Evolutionary conservation across 106 monocot species (phyloP).

Genomic region (Dendrobium officinale): DNA sequence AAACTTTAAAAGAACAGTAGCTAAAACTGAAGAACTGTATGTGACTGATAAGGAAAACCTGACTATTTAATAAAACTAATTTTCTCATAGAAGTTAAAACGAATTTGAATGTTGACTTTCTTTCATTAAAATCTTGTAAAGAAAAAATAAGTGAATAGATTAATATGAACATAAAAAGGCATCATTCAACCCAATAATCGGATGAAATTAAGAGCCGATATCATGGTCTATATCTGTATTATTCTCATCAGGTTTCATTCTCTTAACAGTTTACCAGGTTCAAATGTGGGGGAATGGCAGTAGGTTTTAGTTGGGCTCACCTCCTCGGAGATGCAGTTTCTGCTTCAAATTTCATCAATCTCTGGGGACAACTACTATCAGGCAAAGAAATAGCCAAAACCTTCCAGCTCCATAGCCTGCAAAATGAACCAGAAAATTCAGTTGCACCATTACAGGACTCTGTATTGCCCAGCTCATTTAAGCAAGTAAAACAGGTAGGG

Average conservation of each 20-base stretch:
- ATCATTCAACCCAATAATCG: no score
- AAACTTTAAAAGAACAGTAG: no score
- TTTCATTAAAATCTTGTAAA: no score
- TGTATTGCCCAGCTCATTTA: conserved; percentile 29
- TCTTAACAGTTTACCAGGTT: conserved; percentile 62
- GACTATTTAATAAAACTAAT: no score
- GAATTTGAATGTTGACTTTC: no score
- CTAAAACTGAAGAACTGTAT: no score
- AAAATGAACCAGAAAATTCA: conserved; percentile 1
- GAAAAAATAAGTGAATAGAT: no score
- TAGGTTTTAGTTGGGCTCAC: conserved; percentile 89
- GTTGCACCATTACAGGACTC: not conserved
- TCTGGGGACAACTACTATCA: conserved; percentile 36
- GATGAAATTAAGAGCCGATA: no score
- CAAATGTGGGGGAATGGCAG: conserved; percentile 66
- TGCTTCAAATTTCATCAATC: conserved; percentile 45
- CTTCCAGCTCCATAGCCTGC: not conserved
- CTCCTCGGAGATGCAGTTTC: conserved; percentile 60
- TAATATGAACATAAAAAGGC: no score
- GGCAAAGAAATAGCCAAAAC: conserved; percentile 11
- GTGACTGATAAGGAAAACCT: no score
- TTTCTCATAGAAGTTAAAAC: no score
- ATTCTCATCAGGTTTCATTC: not conserved
- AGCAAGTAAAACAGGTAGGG: conserved; percentile 35
- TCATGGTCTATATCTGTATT: no score